Base-by-base conservation (phyloP, 2,329 filamentous ascomycete genomes). In the Paramyrothecium roridum region DNA sequence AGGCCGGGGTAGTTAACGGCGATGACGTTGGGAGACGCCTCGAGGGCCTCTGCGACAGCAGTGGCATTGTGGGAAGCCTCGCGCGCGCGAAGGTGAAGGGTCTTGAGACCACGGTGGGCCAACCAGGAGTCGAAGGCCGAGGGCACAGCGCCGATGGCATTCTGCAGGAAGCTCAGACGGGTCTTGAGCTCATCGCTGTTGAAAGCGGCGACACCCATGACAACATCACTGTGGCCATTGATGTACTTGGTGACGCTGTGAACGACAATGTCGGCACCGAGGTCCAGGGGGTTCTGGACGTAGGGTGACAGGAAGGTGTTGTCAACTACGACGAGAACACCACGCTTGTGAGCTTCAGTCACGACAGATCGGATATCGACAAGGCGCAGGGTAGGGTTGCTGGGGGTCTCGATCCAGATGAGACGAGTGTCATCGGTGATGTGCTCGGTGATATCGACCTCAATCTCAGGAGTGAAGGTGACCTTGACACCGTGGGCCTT, bases 161-260 rank as follows among this genome's bases (percentile, higher is more conserved):
- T 99, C 73, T 99, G 95, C 43, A 99, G 83, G 81, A 98, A 99
- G 52, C 85, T 80, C 21, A 99, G 84, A 46, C 90, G 86, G 59
- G 87, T 79, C 69, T 87, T 86, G 63, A 99, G 81, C 19, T 85
- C 82, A 55, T 91, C 86, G 30, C 88, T 90, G 82, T 97, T 98
- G 83, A 96, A 96, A 52, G 95, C 95, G 49, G 92, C 93, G 30
- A 95, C 89, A 62, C 95, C 95, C 95, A 99, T 99, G 66, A 98
- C 87, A 10, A 99, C 95, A 72, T 99, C 95, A 70, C 86, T 84
- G 79, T 99, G 95, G 52, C 95, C 95, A 73, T 98, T 98, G 79
- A 99, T 98, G 78, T 98, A 99, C 78, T 99, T 99, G 48, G 95
- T 99, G 54, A 99, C 95, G 54, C 88, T 93, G 81, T 98, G 93